phyloP scores from a whole-genome alignment of 31 red algal species.

The Bonnemaisonia californica region DNA sequence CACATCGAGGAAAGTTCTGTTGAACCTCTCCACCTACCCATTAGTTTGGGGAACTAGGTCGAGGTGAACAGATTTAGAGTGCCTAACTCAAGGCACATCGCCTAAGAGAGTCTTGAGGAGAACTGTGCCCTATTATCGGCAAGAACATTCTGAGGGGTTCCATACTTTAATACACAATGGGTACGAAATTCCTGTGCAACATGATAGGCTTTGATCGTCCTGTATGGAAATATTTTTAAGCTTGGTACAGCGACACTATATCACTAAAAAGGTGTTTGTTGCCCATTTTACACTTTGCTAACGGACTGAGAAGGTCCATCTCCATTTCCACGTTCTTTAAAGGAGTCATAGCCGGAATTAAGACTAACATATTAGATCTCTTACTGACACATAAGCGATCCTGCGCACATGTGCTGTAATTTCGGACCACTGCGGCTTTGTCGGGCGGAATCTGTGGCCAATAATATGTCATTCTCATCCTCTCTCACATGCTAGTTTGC shows the following conservation, averaged over 20 bases:
- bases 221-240: not conserved
- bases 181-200: not conserved
- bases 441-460: too few relatives aligned
- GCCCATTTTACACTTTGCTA: not conserved
- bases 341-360: too few relatives aligned
- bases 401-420: too few relatives aligned
- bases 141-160: constrained; percentile 6
- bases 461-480: not conserved
- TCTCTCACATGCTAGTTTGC: constrained; percentile 7
- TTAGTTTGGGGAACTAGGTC: constrained; percentile 37
- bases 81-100: not conserved
- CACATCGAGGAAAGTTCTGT: too few relatives aligned
- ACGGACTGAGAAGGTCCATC: too few relatives aligned
- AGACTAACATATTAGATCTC: too few relatives aligned
- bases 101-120: not conserved
- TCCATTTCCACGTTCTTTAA: too few relatives aligned
- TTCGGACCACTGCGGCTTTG: too few relatives aligned
- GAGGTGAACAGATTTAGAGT: constrained; percentile 3
- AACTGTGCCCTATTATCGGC: constrained; percentile 21
- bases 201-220: not conserved
- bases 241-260: too few relatives aligned
- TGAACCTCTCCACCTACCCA: too few relatives aligned
- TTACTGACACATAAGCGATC: too few relatives aligned
- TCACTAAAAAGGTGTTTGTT: not conserved
- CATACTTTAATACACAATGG: constrained; percentile 18